These are phyloP conservation scores for Phylloporus arenicola DNA, from an alignment of 768 basidiomycete genomes.

Conservation along the genomic window DNA sequence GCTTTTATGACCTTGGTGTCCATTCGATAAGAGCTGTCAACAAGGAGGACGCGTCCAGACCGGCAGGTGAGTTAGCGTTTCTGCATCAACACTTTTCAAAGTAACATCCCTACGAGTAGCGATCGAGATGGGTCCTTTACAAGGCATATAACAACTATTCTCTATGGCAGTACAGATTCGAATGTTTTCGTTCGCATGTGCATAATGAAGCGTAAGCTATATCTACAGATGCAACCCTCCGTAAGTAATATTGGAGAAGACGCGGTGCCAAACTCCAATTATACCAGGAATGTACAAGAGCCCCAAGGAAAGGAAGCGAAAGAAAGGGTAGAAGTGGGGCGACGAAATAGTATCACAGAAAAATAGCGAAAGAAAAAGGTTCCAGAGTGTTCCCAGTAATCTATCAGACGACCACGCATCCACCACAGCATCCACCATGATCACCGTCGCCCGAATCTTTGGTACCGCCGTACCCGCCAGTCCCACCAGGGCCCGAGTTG, in stretches of 20 bases:
- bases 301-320: slow-evolving; percentile 1
- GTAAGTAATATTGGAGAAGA: slow-evolving; percentile 1
- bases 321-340: slow-evolving; percentile 5
- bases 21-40: slow-evolving; percentile 81
- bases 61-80: slow-evolving; percentile 23
- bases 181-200: neutral
- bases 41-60: slow-evolving; percentile 50
- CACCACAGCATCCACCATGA: slow-evolving; percentile 56
- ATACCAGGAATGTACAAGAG: slow-evolving; percentile 11
- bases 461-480: slow-evolving; percentile 47
- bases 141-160: slow-evolving; percentile 13
- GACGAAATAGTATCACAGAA: slow-evolving; percentile 3
- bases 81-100: neutral
- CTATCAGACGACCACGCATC: slow-evolving; percentile 56
- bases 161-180: slow-evolving; percentile 3
- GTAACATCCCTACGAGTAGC: slow-evolving; percentile 6
- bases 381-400: slow-evolving; percentile 8
- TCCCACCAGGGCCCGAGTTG: slow-evolving; percentile 36
- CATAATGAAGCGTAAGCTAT: slow-evolving; percentile 17
- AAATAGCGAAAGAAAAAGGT: slow-evolving; percentile 4
- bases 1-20: slow-evolving; percentile 77
- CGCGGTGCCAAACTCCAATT: slow-evolving; percentile 4
- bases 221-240: slow-evolving; percentile 21
- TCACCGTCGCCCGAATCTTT: slow-evolving; percentile 49
- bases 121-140: slow-evolving; percentile 25